Conservation (phyloP, 2,329 filamentous ascomycete species). For the Alternaria sp. region DNA sequence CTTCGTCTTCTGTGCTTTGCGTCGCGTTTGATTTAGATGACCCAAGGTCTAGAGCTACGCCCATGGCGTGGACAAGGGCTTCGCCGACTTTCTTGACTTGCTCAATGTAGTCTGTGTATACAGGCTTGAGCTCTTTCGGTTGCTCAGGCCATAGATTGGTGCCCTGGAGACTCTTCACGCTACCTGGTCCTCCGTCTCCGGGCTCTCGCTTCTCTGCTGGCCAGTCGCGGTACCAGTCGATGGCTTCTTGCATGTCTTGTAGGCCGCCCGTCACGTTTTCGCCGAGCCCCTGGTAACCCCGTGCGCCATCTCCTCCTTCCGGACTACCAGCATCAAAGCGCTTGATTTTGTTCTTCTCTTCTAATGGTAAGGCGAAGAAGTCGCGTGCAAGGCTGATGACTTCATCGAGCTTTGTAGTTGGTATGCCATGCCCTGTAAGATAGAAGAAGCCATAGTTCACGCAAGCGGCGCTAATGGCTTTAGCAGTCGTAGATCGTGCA, state of each 20-base stretch:
- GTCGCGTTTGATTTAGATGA: not conserved
- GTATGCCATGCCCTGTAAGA: constrained; percentile 54
- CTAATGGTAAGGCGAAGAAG: constrained; percentile 45
- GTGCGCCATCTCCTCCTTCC: constrained; percentile 48
- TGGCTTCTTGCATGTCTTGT: constrained; percentile 51
- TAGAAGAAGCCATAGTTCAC: constrained; percentile 56
- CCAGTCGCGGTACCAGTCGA: constrained; percentile 53
- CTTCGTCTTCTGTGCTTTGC: constrained; percentile 30
- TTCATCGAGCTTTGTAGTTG: constrained; percentile 31
- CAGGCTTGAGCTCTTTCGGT: constrained; percentile 35
- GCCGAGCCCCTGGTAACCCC: constrained; percentile 51
- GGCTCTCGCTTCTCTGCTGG: constrained; percentile 23
- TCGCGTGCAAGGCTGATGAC: constrained; percentile 44
- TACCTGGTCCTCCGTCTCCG: constrained; percentile 27
- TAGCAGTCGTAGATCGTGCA: constrained; percentile 35
- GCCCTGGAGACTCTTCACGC: constrained; percentile 50
- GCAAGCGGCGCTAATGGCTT: constrained; percentile 50
- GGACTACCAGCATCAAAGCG: constrained; percentile 44
- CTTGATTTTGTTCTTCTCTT: constrained; percentile 47
- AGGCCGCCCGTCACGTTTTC: constrained; percentile 50
- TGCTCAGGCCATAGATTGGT: constrained; percentile 55
- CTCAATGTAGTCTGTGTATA: constrained; percentile 47
- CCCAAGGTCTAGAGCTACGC: constrained; percentile 46
- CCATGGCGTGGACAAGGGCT: constrained; percentile 51
- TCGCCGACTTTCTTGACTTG: constrained; percentile 42